These are phyloP conservation scores for Artemisia annua DNA, from an alignment of 129 eudicot genomes.

Conservation along the genomic window DNA sequence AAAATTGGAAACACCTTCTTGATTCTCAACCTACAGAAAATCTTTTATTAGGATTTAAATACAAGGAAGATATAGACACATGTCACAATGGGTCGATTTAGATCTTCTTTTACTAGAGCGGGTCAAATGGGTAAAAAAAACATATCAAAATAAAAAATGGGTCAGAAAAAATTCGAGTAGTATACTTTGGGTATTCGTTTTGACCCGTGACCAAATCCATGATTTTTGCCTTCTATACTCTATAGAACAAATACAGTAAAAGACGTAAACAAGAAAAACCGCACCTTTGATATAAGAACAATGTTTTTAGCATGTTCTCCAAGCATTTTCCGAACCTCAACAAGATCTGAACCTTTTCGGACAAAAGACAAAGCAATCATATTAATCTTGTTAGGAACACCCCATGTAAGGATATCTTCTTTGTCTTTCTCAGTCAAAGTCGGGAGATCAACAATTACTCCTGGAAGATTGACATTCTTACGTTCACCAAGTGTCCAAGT, in stretches of 20 bases:
- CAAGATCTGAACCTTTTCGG: constrained; percentile 39
- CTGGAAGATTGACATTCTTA: constrained; percentile 47
- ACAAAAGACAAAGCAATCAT: constrained; percentile 42
- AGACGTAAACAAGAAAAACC: background rate
- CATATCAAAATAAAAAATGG: background rate
- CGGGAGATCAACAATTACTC: constrained; percentile 44
- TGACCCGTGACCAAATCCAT: background rate
- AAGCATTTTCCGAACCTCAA: constrained; percentile 42
- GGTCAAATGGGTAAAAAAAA: too few relatives aligned
- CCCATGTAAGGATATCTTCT: constrained; percentile 41
- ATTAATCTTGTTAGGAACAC: constrained; percentile 39
- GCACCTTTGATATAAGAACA: constrained; percentile 41
- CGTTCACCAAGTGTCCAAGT: too few relatives aligned
- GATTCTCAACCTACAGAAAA: too few relatives aligned
- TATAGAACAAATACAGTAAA: background rate
- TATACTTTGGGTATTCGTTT: background rate
- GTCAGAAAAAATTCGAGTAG: background rate
- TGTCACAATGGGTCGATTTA: too few relatives aligned
- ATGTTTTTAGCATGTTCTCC: constrained; percentile 44
- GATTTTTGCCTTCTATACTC: background rate
- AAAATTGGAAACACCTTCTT: too few relatives aligned
- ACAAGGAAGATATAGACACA: too few relatives aligned
- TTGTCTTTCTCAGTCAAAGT: constrained; percentile 43
- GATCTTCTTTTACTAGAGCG: too few relatives aligned
- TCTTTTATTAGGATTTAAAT: too few relatives aligned